phyloP scores from a whole-genome alignment of 306 rosid species.

The Urtica urens region DNA sequence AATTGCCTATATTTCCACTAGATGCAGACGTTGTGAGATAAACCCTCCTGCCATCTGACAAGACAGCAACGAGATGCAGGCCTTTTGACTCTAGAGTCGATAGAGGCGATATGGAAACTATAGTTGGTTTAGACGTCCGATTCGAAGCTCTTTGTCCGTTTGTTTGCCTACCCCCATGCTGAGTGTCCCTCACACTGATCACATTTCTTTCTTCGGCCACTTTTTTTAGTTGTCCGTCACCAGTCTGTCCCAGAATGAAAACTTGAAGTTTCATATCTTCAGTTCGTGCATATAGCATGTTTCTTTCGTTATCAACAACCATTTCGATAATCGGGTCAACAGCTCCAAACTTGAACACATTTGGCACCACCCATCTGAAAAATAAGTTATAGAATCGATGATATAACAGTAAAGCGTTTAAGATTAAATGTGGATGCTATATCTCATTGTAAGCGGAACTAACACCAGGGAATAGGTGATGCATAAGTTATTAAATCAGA shows the following conservation, averaged over 20 bases:
- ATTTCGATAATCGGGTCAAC: constrained; percentile 87
- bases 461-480: neutral
- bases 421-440: no score
- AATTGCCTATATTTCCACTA: constrained; percentile 69
- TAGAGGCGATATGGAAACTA: constrained; percentile 77
- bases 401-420: constrained; percentile 14
- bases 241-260: constrained; percentile 62
- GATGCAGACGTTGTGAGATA: constrained; percentile 88
- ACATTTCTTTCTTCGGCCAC: constrained; percentile 94
- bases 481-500: neutral
- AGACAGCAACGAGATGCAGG: constrained; percentile 81
- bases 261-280: constrained; percentile 97
- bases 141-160: constrained; percentile 59
- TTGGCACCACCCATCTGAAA: constrained; percentile 96
- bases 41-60: constrained; percentile 96
- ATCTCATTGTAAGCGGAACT: no score
- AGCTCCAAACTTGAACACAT: constrained; percentile 90
- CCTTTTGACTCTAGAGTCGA: constrained; percentile 85
- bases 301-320: constrained; percentile 88
- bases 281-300: constrained; percentile 69
- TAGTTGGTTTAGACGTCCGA: constrained; percentile 63
- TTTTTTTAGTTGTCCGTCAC: constrained; percentile 81
- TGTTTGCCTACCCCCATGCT: constrained; percentile 71
- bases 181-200: constrained; percentile 60
- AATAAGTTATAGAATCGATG: no score